These are phyloP conservation scores for Malus sylvestris DNA, from an alignment of 306 rosid species.

Conservation along the genomic window DNA sequence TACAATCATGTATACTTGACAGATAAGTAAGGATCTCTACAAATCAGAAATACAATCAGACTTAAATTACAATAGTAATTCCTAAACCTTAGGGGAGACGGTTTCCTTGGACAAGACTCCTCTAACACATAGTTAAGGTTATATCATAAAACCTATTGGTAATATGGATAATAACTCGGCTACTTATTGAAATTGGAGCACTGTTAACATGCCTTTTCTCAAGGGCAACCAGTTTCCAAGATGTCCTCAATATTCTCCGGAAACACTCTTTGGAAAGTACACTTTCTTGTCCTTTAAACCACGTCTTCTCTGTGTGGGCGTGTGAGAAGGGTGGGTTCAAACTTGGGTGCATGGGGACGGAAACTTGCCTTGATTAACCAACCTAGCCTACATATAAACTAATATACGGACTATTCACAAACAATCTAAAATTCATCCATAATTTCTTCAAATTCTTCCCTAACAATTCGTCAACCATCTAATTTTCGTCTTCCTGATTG, in stretches of 20 bases:
- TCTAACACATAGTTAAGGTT: too few relatives aligned
- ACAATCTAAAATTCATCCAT: not conserved
- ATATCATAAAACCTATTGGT: too few relatives aligned
- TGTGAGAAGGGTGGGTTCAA: not conserved
- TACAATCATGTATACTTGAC: too few relatives aligned
- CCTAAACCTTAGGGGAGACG: too few relatives aligned
- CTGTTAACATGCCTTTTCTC: not conserved
- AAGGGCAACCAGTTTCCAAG: not conserved
- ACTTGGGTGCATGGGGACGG: not conserved
- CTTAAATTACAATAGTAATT: too few relatives aligned
- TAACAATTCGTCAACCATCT: not conserved
- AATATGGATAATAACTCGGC: too few relatives aligned
- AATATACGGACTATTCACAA: not conserved
- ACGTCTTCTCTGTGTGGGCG: too few relatives aligned
- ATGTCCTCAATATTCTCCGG: not conserved
- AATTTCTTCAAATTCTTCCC: not conserved
- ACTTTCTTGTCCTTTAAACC: not conserved
- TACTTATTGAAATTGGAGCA: not conserved
- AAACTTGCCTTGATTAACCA: not conserved
- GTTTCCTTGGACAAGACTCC: too few relatives aligned
- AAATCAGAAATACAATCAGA: too few relatives aligned
- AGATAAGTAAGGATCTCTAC: too few relatives aligned
- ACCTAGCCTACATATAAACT: not conserved
- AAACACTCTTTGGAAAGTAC: not conserved
- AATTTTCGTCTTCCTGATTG: not conserved